phyloP scores from a whole-genome alignment of 2,329 filamentous ascomycete genomes.

The Emmonsia crescens region DNA sequence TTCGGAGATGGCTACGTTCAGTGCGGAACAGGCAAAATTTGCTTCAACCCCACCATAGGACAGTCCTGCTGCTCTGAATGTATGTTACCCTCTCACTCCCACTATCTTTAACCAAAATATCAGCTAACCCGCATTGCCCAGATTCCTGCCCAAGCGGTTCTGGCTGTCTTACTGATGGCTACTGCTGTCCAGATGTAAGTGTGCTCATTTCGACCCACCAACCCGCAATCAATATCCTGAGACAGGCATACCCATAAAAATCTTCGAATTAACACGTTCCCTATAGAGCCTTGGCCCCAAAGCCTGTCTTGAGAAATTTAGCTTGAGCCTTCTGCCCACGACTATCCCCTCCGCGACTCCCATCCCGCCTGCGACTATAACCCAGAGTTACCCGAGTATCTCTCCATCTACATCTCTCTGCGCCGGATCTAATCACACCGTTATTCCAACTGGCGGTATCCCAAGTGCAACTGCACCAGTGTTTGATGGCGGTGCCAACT shows the following conservation, averaged over 20 bases:
- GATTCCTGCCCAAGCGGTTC: constrained; percentile 13
- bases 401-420: constrained; percentile 1
- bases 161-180: constrained; percentile 12
- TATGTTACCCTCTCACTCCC: constrained; percentile 7
- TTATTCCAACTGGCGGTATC: background rate
- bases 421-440: background rate
- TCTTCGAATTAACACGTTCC: background rate
- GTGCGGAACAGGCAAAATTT: constrained; percentile 10
- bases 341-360: background rate
- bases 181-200: constrained; percentile 14
- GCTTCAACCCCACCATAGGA: constrained; percentile 13
- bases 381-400: no score
- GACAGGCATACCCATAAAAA: background rate
- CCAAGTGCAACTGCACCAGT: background rate
- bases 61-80: constrained; percentile 17
- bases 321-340: background rate
- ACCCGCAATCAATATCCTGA: background rate
- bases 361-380: no score
- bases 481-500: constrained; percentile 7
- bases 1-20: constrained; percentile 12
- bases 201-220: background rate
- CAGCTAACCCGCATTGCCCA: background rate
- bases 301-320: constrained; percentile 10
- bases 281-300: constrained; percentile 8
- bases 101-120: background rate